These are phyloP conservation scores for Penicillium glabrum DNA, from an alignment of 2,329 filamentous ascomycete genomes.

Conservation along the genomic window DNA sequence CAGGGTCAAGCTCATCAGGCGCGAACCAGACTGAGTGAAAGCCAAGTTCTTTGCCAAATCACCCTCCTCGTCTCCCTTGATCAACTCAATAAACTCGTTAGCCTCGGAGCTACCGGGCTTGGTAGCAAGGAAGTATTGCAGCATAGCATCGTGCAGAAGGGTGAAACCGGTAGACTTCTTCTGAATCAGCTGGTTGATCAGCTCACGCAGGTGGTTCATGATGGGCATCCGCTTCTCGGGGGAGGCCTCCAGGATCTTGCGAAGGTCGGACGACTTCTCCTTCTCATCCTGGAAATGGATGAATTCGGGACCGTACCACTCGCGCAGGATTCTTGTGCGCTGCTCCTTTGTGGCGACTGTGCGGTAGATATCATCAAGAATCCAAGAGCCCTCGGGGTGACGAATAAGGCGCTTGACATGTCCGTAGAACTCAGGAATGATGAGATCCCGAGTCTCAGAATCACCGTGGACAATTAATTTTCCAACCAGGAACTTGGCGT, in stretches of 20 bases:
- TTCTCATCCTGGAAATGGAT: constrained; percentile 68
- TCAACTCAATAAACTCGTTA: constrained; percentile 80
- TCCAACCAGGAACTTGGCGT: constrained; percentile 95
- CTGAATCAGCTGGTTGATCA: constrained; percentile 90
- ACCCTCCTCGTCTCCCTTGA: constrained; percentile 88
- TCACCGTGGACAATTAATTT: constrained; percentile 95
- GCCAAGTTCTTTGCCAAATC: constrained; percentile 93
- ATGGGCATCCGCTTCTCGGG: constrained; percentile 86
- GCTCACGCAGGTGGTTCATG: constrained; percentile 78
- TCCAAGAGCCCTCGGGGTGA: constrained; percentile 95
- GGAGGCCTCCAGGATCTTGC: constrained; percentile 69
- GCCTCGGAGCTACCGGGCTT: constrained; percentile 77
- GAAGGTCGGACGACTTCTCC: constrained; percentile 61
- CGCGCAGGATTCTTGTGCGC: constrained; percentile 78
- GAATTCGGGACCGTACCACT: constrained; percentile 97
- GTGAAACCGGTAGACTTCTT: constrained; percentile 98
- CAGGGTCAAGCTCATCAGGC: constrained; percentile 76
- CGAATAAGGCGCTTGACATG: constrained; percentile 91
- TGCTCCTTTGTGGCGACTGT: constrained; percentile 82
- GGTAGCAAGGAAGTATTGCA: constrained; percentile 87
- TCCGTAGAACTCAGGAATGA: constrained; percentile 93
- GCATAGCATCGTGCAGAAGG: constrained; percentile 96
- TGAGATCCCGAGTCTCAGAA: constrained; percentile 78
- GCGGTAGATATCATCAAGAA: constrained; percentile 94
- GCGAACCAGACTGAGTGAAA: constrained; percentile 86